These are phyloP conservation scores for Carallia brachiata DNA, from an alignment of 345 rosid genomes.

Conservation along the genomic window DNA sequence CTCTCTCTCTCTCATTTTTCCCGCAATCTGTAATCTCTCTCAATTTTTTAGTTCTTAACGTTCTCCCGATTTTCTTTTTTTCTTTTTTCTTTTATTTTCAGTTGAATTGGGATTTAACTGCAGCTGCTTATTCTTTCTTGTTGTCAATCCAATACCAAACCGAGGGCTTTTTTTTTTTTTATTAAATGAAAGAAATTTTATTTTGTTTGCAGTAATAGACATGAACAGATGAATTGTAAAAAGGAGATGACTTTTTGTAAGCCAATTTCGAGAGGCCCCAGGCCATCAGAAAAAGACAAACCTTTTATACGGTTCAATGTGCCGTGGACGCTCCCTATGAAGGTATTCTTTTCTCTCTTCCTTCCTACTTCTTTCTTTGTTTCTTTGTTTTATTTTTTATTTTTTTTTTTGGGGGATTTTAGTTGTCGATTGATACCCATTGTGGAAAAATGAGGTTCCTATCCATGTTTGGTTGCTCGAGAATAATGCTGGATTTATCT, in stretches of 20 bases:
- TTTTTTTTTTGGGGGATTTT: neutral
- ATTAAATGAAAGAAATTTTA: neutral
- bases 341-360: slow-evolving; percentile 41
- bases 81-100: neutral
- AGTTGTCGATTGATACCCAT: too few species aligned
- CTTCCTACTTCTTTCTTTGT: neutral
- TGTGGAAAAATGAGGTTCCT: too few species aligned
- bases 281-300: neutral
- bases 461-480: too few species aligned
- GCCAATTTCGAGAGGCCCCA: slow-evolving; percentile 31
- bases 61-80: neutral
- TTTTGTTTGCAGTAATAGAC: slow-evolving; percentile 24
- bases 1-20: slow-evolving; percentile 19
- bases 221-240: slow-evolving; percentile 11
- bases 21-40: slow-evolving; percentile 44
- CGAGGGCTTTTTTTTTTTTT: neutral
- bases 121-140: neutral
- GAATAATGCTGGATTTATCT: too few species aligned
- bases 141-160: neutral
- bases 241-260: slow-evolving; percentile 19
- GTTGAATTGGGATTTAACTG: neutral
- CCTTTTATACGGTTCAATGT: slow-evolving; percentile 37
- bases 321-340: slow-evolving; percentile 57
- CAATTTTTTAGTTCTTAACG: neutral
- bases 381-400: too few species aligned